Base-by-base conservation (phyloP, 2,329 filamentous ascomycete genomes). In the Elsinoe arachidis region DNA sequence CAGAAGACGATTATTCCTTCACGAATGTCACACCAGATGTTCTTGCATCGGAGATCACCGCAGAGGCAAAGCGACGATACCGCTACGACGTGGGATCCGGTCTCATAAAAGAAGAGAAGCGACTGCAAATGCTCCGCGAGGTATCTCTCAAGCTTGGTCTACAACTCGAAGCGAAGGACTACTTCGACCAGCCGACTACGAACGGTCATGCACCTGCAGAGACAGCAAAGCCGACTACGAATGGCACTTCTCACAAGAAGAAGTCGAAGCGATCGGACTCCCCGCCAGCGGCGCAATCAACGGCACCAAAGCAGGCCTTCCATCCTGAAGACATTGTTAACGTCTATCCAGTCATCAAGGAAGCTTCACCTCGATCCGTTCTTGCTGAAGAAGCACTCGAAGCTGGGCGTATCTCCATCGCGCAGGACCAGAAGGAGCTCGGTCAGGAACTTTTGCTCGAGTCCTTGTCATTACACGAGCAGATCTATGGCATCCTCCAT, bases 401-500 rank as follows among this genome's bases (percentile, higher is more conserved):
- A 72, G 93, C 92, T 58, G 93, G 93, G 21, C 88, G 91, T 55
- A 92, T 99, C 68, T 96, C 92, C n/a, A 85, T 99, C 60, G 83
- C 93, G 65, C 92, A 97, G 70, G 87, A 89, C 69, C 90, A 99
- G 77, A 92, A 88, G 75, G 93, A 96, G 74, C 83, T 99, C 46
- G 93, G 93, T 39, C 91, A 96, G 73, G 93, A 99, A 72, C 81
- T 99, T 58, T 81, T 99, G 30, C 77, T 97, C n/a, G 93, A 99
- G 73, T 96, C 91, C 37, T 77, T 99, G 60, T 96, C 93, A 46
- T 78, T 99, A 43, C 92, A 99, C 68, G 93, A 99, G 78, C 93
- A 99, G 73, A 97, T 99, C 64, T 99, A 99, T 67, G 93, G 93
- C 60, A 95, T 97, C 58, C 80, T 99, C 23, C 93, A 99, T 70